Conservation (phyloP, 2,329 filamentous ascomycete species). For the Tympanopsis confertula region DNA sequence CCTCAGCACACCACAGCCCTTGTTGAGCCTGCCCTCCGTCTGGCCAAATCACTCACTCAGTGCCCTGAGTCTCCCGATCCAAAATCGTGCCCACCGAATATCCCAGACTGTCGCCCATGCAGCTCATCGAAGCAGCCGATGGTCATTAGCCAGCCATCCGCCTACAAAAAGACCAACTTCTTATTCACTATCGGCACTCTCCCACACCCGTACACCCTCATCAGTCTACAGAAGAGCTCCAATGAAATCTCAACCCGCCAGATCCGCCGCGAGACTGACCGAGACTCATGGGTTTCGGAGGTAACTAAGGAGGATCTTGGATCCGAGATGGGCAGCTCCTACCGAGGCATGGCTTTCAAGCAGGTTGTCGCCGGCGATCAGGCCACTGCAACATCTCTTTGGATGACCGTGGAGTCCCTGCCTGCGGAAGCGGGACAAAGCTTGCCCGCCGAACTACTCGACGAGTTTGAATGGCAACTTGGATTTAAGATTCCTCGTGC, state of each 20-base stretch:
- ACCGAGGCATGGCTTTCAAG: not conserved
- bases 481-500: constrained; percentile 1
- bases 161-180: not conserved
- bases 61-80: not conserved
- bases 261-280: not conserved
- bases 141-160: not conserved
- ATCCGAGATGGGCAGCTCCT: not conserved
- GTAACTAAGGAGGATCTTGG: not conserved
- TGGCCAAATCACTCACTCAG: not conserved
- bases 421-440: not conserved
- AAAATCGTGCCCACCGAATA: not conserved
- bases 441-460: not conserved
- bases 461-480: constrained; percentile 1
- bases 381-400: not conserved
- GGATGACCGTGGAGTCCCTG: constrained; percentile 1
- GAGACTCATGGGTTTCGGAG: not conserved
- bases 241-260: not conserved
- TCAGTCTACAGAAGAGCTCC: not conserved
- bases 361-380: not conserved
- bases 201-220: not conserved
- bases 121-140: not conserved
- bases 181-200: constrained; percentile 1
- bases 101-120: not conserved
- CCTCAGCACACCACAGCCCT: not conserved
- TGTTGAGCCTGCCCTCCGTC: not conserved